These are phyloP conservation scores for Neofusicoccum ribis DNA, from an alignment of 2,329 filamentous ascomycete species.

Conservation along the genomic window DNA sequence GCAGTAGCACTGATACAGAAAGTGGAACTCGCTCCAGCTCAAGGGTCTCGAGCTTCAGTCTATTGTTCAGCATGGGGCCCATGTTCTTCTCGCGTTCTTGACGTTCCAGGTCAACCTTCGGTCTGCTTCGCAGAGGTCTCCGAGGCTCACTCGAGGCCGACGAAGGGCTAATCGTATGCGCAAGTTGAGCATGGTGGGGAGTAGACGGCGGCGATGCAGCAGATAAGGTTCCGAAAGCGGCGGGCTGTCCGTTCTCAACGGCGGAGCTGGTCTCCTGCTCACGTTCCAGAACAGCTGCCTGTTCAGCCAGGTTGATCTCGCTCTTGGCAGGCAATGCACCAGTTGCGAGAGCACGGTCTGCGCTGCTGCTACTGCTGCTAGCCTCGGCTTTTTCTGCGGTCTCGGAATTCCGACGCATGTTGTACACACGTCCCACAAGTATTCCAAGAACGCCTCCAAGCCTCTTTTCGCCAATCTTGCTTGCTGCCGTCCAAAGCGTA, in stretches of 20 bases:
- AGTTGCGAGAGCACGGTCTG: not conserved
- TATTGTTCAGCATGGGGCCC: conserved; percentile 52
- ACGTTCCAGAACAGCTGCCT: not conserved
- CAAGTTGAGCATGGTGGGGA: not conserved
- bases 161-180: not conserved
- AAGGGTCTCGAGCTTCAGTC: conserved; percentile 67
- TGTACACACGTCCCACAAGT: conserved; percentile 66
- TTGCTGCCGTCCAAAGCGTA: conserved; percentile 54
- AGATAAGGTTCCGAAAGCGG: not conserved
- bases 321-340: conserved; percentile 16
- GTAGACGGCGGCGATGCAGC: not conserved
- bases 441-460: conserved; percentile 69
- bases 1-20: conserved; percentile 69
- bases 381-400: not conserved
- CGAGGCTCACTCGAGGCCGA: conserved; percentile 8
- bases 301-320: conserved; percentile 15
- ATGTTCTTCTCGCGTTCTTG: conserved; percentile 15
- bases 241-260: not conserved
- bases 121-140: conserved; percentile 1
- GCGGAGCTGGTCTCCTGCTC: conserved; percentile 11
- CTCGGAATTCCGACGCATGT: conserved; percentile 48
- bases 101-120: conserved; percentile 7
- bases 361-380: not conserved
- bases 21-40: conserved; percentile 74
- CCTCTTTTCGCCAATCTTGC: conserved; percentile 60